Conservation (phyloP, 495 filamentous ascomycete genomes). For the Penicillium canariense region DNA sequence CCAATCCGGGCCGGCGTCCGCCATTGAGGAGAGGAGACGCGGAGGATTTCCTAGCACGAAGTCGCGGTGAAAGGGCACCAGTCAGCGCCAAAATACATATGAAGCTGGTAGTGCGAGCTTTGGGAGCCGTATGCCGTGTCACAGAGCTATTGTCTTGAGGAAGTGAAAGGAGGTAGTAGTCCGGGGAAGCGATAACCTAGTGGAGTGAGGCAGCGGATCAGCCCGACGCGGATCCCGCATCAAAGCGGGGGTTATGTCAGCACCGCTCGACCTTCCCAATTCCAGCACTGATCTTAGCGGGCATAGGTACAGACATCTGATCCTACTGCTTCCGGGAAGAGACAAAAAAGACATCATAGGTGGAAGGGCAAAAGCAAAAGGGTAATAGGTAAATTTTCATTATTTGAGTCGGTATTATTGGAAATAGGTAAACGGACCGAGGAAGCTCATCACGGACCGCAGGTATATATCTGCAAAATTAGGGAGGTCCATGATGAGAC, state of each 20-base stretch:
- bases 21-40: conserved; percentile 13
- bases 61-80: background rate
- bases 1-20: conserved; percentile 19
- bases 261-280: background rate
- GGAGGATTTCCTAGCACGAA: conserved; percentile 1
- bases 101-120: background rate
- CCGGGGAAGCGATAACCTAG: conserved; percentile 21
- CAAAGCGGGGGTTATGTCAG: conserved; percentile 9
- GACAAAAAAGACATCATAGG: too few species aligned
- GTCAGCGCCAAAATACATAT: background rate
- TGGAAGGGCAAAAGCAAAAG: too few species aligned
- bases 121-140: background rate
- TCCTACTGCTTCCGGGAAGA: too few species aligned
- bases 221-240: conserved; percentile 16
- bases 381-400: too few species aligned
- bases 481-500: too few species aligned
- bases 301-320: too few species aligned
- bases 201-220: conserved; percentile 20
- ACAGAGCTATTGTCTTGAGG: background rate
- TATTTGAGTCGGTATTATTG: too few species aligned
- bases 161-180: conserved; percentile 5
- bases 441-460: too few species aligned
- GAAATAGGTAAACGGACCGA: too few species aligned
- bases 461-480: too few species aligned
- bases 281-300: too few species aligned